A percentile compares a stretch with the other conserved stretches of the same genome.
These are phyloP conservation scores for Salvia sclarea DNA, from an alignment of 305 asterid genomes.

Conservation along the genomic window DNA sequence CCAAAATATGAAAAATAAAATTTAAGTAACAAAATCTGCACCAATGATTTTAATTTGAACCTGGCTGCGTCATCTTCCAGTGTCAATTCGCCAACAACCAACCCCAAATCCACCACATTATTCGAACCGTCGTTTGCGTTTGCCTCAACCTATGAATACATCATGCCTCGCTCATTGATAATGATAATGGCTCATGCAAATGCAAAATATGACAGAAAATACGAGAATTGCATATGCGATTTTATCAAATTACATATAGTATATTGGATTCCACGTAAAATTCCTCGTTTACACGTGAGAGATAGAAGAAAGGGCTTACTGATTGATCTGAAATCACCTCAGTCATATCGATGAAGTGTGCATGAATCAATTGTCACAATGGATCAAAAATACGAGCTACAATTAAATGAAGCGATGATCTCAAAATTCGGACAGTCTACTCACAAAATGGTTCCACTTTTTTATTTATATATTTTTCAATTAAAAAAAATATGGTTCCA, in stretches of 20 bases:
- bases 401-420: not conserved
- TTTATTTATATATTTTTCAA: too few species aligned
- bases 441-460: too few species aligned
- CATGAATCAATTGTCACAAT: not conserved
- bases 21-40: not conserved
- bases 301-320: slow-evolving; percentile 16
- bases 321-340: slow-evolving; percentile 31
- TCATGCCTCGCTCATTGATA: not conserved
- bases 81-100: slow-evolving; percentile 75
- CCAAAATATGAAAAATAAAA: not conserved
- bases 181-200: not conserved
- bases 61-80: slow-evolving; percentile 74
- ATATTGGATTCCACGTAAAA: too few species aligned
- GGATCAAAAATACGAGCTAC: not conserved
- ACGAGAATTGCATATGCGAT: not conserved
- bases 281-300: not conserved
- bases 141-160: slow-evolving; percentile 37
- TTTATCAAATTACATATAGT: not conserved
- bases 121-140: slow-evolving; percentile 40
- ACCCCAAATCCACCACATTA: slow-evolving; percentile 60
- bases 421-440: slow-evolving; percentile 14
- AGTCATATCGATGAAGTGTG: slow-evolving; percentile 21
- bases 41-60: slow-evolving; percentile 37
- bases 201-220: not conserved
- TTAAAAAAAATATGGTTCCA: too few species aligned